Percentiles rank a stretch among this genome's conserved stretches.
Evolutionary conservation across 208 protist species (phyloP).

Genomic region (Balamuthia mandrillaris): DNA sequence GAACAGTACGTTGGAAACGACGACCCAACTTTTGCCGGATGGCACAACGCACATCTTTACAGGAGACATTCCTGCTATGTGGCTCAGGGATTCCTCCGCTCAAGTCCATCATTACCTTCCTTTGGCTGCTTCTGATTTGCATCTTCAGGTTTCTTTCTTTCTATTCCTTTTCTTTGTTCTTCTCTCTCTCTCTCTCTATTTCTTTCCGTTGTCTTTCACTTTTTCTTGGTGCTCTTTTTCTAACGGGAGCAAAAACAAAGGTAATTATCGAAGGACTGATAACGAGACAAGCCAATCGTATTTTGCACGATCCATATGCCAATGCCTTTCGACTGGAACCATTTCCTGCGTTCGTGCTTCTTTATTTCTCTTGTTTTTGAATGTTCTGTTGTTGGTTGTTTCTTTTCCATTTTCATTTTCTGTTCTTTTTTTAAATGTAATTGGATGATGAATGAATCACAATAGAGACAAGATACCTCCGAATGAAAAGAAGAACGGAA

Average conservation of each 20-base stretch:
- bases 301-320: conserved; percentile 58
- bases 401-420: no score
- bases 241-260: not conserved
- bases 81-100: conserved; percentile 55
- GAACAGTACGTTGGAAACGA: conserved; percentile 13
- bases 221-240: no score
- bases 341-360: not conserved
- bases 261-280: conserved; percentile 41
- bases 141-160: conserved; percentile 12
- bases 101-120: conserved; percentile 43
- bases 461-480: not conserved
- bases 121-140: not conserved
- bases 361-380: no score
- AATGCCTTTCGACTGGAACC: conserved; percentile 49
- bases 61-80: conserved; percentile 59
- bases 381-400: no score
- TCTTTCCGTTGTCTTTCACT: no score
- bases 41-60: conserved; percentile 35
- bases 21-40: not conserved
- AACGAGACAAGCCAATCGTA: conserved; percentile 29
- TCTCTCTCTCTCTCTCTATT: no score
- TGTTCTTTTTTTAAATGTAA: not conserved
- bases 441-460: not conserved
- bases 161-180: no score
- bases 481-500: not conserved